phyloP scores from a whole-genome alignment of 2,329 filamentous ascomycete genomes.

The Pyricularia sp. region DNA sequence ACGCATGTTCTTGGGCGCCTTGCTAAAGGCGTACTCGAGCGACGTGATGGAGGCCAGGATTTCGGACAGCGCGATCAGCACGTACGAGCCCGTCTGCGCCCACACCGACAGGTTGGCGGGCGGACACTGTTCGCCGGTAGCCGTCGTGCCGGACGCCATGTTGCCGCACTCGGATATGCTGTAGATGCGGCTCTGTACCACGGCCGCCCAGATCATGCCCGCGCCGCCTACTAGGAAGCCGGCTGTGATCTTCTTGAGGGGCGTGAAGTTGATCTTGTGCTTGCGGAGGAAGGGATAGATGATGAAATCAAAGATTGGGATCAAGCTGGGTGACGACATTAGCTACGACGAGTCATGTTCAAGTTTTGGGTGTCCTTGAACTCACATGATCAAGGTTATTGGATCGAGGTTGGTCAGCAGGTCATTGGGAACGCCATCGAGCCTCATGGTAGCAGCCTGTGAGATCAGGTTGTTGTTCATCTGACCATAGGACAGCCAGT shows the following conservation, averaged over 20 bases:
- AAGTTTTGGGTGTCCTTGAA: neutral
- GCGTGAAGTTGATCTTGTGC: conserved; percentile 56
- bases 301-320: conserved; percentile 59
- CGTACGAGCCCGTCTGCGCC: conserved; percentile 42
- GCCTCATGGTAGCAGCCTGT: conserved; percentile 57
- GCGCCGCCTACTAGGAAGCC: conserved; percentile 59
- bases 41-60: conserved; percentile 48
- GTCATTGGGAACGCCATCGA: conserved; percentile 68
- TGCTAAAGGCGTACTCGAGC: conserved; percentile 71
- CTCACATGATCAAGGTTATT: conserved; percentile 58
- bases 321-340: conserved; percentile 33
- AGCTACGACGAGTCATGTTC: neutral
- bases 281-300: conserved; percentile 61
- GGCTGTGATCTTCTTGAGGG: conserved; percentile 64
- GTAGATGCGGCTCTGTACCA: conserved; percentile 57
- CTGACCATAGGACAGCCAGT: conserved; percentile 50
- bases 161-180: conserved; percentile 49
- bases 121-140: conserved; percentile 34
- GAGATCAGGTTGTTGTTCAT: conserved; percentile 51
- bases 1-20: conserved; percentile 73
- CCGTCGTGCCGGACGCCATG: conserved; percentile 24
- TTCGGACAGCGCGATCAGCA: conserved; percentile 41
- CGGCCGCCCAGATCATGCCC: conserved; percentile 49
- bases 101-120: conserved; percentile 57
- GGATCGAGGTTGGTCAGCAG: conserved; percentile 69